phyloP scores from a whole-genome alignment of 306 rosid genomes.

The Myrica gale region DNA sequence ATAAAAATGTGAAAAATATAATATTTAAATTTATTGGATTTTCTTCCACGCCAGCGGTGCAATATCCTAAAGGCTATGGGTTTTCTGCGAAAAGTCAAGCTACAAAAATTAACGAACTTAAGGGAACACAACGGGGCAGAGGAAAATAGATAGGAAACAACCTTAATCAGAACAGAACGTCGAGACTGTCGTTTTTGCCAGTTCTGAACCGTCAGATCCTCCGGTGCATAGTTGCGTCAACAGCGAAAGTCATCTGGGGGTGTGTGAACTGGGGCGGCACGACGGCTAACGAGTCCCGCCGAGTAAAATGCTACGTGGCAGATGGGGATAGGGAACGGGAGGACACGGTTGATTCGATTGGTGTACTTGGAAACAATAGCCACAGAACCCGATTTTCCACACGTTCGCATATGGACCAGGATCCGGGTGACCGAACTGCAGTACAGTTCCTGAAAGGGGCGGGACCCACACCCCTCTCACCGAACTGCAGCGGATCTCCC shows the following conservation, averaged over 20 bases:
- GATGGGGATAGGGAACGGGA: background rate
- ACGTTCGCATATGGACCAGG: too few relatives aligned
- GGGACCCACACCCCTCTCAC: too few relatives aligned
- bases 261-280: background rate
- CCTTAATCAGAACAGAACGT: background rate
- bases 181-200: background rate
- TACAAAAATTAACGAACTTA: background rate
- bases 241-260: background rate
- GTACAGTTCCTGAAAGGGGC: too few relatives aligned
- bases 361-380: background rate
- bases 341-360: background rate
- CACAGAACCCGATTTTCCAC: too few relatives aligned
- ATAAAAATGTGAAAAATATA: too few relatives aligned
- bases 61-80: background rate
- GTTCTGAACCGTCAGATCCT: constrained; percentile 17
- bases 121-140: too few relatives aligned
- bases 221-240: constrained; percentile 21
- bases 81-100: background rate
- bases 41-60: background rate
- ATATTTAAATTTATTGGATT: too few relatives aligned
- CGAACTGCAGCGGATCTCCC: too few relatives aligned
- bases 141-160: background rate
- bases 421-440: too few relatives aligned
- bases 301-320: background rate
- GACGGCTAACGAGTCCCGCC: background rate